phyloP scores from a whole-genome alignment of 1,139 yeast genomes.

The Fermentozyma sake region DNA sequence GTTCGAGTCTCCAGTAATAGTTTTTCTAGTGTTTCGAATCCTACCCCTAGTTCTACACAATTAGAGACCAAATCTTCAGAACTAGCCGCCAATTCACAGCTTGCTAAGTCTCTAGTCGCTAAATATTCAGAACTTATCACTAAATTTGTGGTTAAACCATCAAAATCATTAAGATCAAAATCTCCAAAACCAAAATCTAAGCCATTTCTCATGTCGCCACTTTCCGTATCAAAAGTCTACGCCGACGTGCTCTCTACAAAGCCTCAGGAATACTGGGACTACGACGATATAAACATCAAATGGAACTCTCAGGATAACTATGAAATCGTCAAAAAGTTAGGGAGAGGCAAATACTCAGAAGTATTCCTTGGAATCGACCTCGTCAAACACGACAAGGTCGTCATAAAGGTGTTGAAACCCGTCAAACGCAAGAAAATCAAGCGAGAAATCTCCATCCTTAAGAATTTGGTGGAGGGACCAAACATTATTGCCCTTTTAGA shows the following conservation, averaged over 20 bases:
- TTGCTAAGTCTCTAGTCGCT: too few species aligned
- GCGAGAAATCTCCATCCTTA: constrained; percentile 88
- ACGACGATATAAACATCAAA: constrained; percentile 40
- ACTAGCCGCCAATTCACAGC: too few species aligned
- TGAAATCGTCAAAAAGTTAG: constrained; percentile 43
- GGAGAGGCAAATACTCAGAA: constrained; percentile 48
- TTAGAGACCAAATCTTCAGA: too few species aligned
- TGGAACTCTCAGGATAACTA: constrained; percentile 48
- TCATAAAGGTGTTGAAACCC: constrained; percentile 93
- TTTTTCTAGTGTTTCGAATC: too few species aligned
- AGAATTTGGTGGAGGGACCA: constrained; percentile 83
- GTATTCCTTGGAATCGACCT: constrained; percentile 59
- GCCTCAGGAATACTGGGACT: constrained; percentile 46
- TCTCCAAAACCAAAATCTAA: too few species aligned
- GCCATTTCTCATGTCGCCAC: too few species aligned
- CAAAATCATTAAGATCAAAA: too few species aligned
- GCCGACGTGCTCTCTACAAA: constrained; percentile 40
- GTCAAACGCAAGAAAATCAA: constrained; percentile 95
- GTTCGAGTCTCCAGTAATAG: too few species aligned
- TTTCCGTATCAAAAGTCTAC: constrained; percentile 41
- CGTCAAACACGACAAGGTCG: constrained; percentile 51
- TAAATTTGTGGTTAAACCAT: too few species aligned
- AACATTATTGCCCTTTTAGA: constrained; percentile 80
- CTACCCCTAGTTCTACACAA: too few species aligned
- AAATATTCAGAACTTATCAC: too few species aligned